Percentiles rank a stretch among this genome's conserved stretches.
phyloP scores from a whole-genome alignment of 805 yeast genomes.

The Tetrapisispora fleetii region DNA sequence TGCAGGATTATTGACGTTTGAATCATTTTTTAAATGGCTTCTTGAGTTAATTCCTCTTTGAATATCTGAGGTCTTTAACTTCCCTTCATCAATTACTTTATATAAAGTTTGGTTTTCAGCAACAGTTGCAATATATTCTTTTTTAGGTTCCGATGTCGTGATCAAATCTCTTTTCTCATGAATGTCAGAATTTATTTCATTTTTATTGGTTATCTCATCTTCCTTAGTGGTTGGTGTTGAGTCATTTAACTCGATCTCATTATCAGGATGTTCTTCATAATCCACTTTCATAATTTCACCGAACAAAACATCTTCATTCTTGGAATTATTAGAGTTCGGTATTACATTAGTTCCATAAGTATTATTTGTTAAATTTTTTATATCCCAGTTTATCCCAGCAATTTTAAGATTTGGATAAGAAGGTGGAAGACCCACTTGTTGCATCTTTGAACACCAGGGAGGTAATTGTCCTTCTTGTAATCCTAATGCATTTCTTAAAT shows the following conservation, averaged over 20 bases:
- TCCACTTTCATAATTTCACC: slow-evolving; percentile 21
- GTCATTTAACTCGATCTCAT: slow-evolving; percentile 11
- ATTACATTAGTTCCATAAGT: slow-evolving; percentile 22
- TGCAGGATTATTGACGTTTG: background rate
- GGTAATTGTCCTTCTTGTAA: slow-evolving; percentile 49
- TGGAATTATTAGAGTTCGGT: slow-evolving; percentile 8
- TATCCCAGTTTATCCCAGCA: slow-evolving; percentile 41
- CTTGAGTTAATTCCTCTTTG: background rate
- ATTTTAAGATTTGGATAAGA: slow-evolving; percentile 57
- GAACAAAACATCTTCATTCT: slow-evolving; percentile 11
- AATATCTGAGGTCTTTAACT: background rate
- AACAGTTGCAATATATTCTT: background rate
- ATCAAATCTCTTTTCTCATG: background rate
- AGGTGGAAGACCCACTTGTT: slow-evolving; percentile 71
- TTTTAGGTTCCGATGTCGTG: background rate
- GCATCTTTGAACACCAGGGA: slow-evolving; percentile 75
- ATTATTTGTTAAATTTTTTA: slow-evolving; percentile 30
- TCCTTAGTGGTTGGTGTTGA: background rate
- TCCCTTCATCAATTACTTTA: slow-evolving; percentile 14
- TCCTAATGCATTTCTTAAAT: slow-evolving; percentile 60
- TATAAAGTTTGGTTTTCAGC: slow-evolving; percentile 6
- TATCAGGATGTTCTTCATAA: slow-evolving; percentile 8
- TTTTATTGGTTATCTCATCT: background rate
- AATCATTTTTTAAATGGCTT: background rate
- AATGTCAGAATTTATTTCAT: background rate